Percentiles rank a stretch among this genome's conserved stretches.
These are phyloP conservation scores for Boletus sensibilis DNA, from an alignment of 768 basidiomycete genomes.

Conservation along the genomic window DNA sequence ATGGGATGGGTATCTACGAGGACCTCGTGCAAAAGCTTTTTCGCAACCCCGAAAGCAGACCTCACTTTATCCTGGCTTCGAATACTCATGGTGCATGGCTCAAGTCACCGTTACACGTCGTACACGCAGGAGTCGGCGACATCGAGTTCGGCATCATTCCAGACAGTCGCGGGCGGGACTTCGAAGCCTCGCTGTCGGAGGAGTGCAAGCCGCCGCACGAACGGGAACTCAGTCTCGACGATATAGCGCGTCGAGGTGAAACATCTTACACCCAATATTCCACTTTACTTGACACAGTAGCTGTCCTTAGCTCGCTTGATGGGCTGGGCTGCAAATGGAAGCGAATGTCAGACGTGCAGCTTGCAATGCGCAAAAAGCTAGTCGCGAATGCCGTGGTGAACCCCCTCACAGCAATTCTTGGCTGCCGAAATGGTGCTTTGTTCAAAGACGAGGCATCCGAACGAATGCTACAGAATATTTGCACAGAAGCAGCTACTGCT, in stretches of 20 bases:
- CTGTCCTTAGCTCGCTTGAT: slow-evolving; percentile 56
- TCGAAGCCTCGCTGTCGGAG: slow-evolving; percentile 52
- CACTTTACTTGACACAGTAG: slow-evolving; percentile 66
- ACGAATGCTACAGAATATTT: slow-evolving; percentile 52
- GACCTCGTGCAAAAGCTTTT: slow-evolving; percentile 65
- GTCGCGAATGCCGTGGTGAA: slow-evolving; percentile 83
- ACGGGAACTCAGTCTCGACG: slow-evolving; percentile 48
- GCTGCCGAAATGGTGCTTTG: slow-evolving; percentile 77
- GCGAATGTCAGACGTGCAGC: slow-evolving; percentile 64
- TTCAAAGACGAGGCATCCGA: slow-evolving; percentile 45
- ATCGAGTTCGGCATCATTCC: slow-evolving; percentile 81
- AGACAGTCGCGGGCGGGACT: slow-evolving; percentile 60
- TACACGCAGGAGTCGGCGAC: slow-evolving; percentile 68
- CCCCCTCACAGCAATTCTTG: slow-evolving; percentile 78
- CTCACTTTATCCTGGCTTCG: slow-evolving; percentile 81
- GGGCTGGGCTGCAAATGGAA: slow-evolving; percentile 62
- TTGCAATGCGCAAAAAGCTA: slow-evolving; percentile 73
- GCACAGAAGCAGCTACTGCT: slow-evolving; percentile 65
- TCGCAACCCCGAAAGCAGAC: slow-evolving; percentile 67
- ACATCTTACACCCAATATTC: slow-evolving; percentile 46
- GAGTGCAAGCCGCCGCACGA: slow-evolving; percentile 34
- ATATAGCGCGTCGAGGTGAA: slow-evolving; percentile 45
- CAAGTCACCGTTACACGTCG: slow-evolving; percentile 50
- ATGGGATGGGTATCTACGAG: slow-evolving; percentile 93
- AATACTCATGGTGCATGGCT: slow-evolving; percentile 79